Conservation (phyloP, 768 basidiomycete species). For the Grammothele lineata region DNA sequence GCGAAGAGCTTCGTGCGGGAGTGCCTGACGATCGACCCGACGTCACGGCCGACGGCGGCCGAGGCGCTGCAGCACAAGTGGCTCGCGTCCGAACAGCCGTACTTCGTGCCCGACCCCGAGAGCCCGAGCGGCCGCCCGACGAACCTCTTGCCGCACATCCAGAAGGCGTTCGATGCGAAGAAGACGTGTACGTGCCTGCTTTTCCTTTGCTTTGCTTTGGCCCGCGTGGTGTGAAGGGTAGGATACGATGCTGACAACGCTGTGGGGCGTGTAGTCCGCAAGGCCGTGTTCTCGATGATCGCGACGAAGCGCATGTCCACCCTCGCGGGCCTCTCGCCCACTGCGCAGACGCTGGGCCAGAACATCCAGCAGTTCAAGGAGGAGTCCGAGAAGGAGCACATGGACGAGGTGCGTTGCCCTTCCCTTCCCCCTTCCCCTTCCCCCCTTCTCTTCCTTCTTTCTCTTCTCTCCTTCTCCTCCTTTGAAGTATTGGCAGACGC, state of each 20-base stretch:
- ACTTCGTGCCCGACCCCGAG: conserved; percentile 64
- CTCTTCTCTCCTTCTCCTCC: too few species aligned
- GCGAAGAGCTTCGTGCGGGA: conserved; percentile 78
- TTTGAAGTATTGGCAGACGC: background rate
- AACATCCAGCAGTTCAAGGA: conserved; percentile 69
- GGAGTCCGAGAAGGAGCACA: conserved; percentile 81
- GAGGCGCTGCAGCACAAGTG: conserved; percentile 75
- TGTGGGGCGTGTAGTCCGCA: conserved; percentile 58
- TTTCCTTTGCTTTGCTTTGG: background rate
- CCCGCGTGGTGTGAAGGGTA: too few species aligned
- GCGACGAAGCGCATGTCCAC: conserved; percentile 78
- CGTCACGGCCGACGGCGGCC: conserved; percentile 71
- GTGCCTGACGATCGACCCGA: conserved; percentile 86
- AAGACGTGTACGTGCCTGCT: conserved; percentile 61
- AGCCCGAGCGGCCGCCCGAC: conserved; percentile 55
- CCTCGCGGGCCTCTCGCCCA: conserved; percentile 40
- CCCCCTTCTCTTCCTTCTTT: background rate
- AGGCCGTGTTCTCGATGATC: conserved; percentile 82
- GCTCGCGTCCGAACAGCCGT: conserved; percentile 66
- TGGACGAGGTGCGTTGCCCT: conserved; percentile 49
- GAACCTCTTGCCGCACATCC: conserved; percentile 85
- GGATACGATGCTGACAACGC: too few species aligned
- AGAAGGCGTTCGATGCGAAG: conserved; percentile 85
- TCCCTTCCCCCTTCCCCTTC: background rate
- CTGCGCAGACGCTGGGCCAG: conserved; percentile 48